Percentiles rank a stretch among this genome's conserved stretches.
Evolutionary conservation across 2,329 filamentous ascomycete species (phyloP).

Genomic region (Hysterium pulicare): DNA sequence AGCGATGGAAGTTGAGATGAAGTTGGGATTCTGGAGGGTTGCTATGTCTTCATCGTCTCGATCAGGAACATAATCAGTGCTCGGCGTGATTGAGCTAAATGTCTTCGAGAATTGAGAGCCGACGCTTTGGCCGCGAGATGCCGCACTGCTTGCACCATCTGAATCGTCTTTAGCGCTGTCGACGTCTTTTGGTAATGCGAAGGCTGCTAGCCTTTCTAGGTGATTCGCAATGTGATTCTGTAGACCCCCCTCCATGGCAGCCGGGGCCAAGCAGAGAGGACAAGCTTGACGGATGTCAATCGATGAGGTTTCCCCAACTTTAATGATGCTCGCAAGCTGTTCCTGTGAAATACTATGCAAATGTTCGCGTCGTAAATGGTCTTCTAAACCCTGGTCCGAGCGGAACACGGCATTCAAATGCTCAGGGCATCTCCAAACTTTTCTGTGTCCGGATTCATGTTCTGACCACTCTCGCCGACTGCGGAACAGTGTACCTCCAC

Average conservation of each 20-base stretch:
- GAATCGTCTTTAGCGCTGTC: slow-evolving; percentile 20
- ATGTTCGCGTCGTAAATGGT: slow-evolving; percentile 30
- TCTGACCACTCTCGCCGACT: slow-evolving; percentile 37
- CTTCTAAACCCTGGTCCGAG: slow-evolving; percentile 19
- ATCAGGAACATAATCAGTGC: no score
- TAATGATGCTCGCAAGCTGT: slow-evolving; percentile 27
- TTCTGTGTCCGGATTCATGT: slow-evolving; percentile 36
- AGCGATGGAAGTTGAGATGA: no score
- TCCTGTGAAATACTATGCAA: slow-evolving; percentile 24
- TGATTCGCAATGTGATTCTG: slow-evolving; percentile 37
- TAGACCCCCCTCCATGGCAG: slow-evolving; percentile 22
- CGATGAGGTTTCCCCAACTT: slow-evolving; percentile 30
- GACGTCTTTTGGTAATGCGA: slow-evolving; percentile 27
- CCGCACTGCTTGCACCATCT: slow-evolving; percentile 28
- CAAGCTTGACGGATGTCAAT: slow-evolving; percentile 28
- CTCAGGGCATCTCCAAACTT: slow-evolving; percentile 35
- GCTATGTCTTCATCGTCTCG: no score
- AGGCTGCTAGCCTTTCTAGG: slow-evolving; percentile 32
- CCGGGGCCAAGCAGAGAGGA: slow-evolving; percentile 28
- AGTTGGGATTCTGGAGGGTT: no score
- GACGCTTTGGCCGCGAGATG: slow-evolving; percentile 23
- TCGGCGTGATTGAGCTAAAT: no score
- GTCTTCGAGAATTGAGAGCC: no score
- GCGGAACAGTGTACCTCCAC: slow-evolving; percentile 28
- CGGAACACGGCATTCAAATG: slow-evolving; percentile 29